Percentiles rank a stretch among this genome's conserved stretches.
These are phyloP conservation scores for Phyllosticta citrichinensis DNA, from an alignment of 2,329 filamentous ascomycete genomes.

Conservation along the genomic window DNA sequence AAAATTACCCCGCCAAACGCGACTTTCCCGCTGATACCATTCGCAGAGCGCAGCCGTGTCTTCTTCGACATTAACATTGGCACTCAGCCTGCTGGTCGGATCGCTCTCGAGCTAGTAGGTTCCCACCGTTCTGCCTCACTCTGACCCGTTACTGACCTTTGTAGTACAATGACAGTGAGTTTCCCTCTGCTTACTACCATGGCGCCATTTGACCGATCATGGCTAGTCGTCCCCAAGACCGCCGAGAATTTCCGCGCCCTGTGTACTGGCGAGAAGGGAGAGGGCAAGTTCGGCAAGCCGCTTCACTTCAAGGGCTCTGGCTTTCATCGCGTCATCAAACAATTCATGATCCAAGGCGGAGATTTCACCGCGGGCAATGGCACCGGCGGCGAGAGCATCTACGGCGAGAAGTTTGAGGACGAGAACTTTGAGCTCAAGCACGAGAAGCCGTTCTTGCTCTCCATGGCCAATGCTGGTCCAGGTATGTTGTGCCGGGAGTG, in stretches of 20 bases:
- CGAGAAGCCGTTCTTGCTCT: slow-evolving; percentile 83
- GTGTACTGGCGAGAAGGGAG: slow-evolving; percentile 89
- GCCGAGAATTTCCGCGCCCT: slow-evolving; percentile 92
- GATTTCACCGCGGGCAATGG: slow-evolving; percentile 94
- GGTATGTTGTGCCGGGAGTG: slow-evolving; percentile 38
- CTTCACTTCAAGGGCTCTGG: slow-evolving; percentile 84
- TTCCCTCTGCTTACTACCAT: slow-evolving; percentile 8
- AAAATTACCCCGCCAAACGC: neutral
- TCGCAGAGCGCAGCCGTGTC: slow-evolving; percentile 59
- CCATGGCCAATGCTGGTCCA: slow-evolving; percentile 95
- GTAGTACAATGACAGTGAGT: slow-evolving; percentile 35
- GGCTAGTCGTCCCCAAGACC: slow-evolving; percentile 75
- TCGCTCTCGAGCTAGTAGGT: slow-evolving; percentile 75
- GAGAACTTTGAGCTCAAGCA: slow-evolving; percentile 93
- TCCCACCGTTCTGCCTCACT: neutral
- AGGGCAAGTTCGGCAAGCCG: slow-evolving; percentile 69
- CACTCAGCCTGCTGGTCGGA: slow-evolving; percentile 59
- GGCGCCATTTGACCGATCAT: neutral
- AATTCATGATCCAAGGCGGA: slow-evolving; percentile 97
- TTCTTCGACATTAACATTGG: slow-evolving; percentile 91
- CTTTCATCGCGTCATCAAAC: slow-evolving; percentile 96
- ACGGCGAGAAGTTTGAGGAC: slow-evolving; percentile 93
- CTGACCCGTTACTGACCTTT: slow-evolving; percentile 10
- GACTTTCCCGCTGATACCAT: neutral
- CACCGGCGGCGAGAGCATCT: slow-evolving; percentile 94